Base-by-base conservation (phyloP, 2,329 filamentous ascomycete genomes). In the Bipolaris victoriae region DNA sequence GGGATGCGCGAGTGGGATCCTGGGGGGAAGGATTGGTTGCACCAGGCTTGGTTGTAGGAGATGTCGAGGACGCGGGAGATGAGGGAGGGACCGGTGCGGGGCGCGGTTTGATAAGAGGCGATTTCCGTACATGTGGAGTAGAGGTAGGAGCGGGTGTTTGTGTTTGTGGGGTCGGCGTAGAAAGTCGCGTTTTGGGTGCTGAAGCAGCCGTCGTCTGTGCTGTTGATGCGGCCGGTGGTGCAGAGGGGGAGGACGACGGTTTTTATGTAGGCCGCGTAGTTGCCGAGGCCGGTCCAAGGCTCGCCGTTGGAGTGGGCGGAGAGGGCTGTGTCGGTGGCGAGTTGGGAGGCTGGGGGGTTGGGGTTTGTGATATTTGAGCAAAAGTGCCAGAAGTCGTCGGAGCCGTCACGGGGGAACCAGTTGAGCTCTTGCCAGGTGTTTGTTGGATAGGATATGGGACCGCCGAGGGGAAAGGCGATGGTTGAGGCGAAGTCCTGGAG, bases 371-470 rank as follows among this genome's bases (percentile, higher is more conserved):
- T 76, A 51, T 83, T 84, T 7, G 72, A 75, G 66, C 82, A 84
- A 71, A 85, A 85, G 43, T 77, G 61, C 69, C 79, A 84, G 65
- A 84, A 84, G 62, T 84, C 80, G 4, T 77, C 66, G 1, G 74
- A 73, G 39, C 76, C 77, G 54, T 79, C 77, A 0, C 58, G 72
- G 7, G 73, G 69, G 33, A 73, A 67, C 82, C 82, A 85, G 55
- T 80, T 82, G 9, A 85, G 69, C 62, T 84, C 83, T 70, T 84
- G 82, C 82, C 83, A 84, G 4, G 82, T 84, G 22, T 73, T 75
- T 0, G 78, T 82, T 0, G 79, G 78, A 61, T 84, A 84, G 57
- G 77, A 77, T 53, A 82, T 77, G n/a, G 79, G 78, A 0, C 77
- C 78, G n/a, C 79, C 78, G 11, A 81, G 63, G 3, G 82, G 81